Percentiles rank a stretch among this genome's conserved stretches.
Conservation (phyloP, 73 alveolate species). For the Chromera velia region DNA sequence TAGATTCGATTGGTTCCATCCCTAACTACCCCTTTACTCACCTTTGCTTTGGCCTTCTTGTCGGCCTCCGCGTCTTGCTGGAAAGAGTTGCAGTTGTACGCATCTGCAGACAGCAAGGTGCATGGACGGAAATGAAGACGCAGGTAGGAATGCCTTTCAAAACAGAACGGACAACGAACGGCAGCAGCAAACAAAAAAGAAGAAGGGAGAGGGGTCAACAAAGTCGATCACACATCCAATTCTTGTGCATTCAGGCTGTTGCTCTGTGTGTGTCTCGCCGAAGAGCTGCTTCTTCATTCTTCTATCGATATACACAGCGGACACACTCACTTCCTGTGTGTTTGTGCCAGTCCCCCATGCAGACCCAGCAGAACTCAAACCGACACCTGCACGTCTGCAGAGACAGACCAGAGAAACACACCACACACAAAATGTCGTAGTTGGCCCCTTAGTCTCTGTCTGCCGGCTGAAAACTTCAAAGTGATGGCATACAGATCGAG, state of each 20-base stretch:
- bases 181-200: too few species aligned
- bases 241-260: neutral
- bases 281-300: neutral
- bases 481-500: too few species aligned
- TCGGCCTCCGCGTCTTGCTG: neutral
- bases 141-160: neutral
- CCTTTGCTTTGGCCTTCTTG: neutral
- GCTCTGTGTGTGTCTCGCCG: neutral
- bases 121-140: neutral
- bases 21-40: too few species aligned
- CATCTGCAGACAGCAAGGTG: neutral
- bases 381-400: slow-evolving; percentile 42
- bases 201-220: too few species aligned
- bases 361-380: slow-evolving; percentile 65
- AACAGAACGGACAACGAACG: too few species aligned
- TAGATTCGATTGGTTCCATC: too few species aligned
- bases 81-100: neutral
- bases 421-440: neutral
- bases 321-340: neutral
- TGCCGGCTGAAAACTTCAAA: too few species aligned
- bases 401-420: neutral
- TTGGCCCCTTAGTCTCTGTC: neutral
- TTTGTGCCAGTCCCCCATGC: slow-evolving; percentile 55
- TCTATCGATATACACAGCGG: neutral
- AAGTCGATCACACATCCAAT: neutral